Evolutionary conservation across 768 basidiomycete genomes (phyloP).

Genomic region (Pisolithus orientalis): DNA sequence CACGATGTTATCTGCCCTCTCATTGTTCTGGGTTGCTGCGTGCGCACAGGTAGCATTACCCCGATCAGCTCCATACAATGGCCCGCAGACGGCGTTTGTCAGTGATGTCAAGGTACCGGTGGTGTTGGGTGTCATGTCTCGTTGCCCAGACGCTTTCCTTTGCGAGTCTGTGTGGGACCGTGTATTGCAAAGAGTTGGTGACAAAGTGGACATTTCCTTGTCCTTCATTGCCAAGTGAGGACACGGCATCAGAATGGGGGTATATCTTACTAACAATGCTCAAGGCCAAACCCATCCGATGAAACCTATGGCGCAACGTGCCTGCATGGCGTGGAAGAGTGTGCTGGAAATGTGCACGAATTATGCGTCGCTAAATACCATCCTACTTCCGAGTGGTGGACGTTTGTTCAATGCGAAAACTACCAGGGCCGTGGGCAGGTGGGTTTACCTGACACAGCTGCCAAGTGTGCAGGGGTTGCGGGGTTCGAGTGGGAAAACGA

Average conservation of each 20-base stretch:
- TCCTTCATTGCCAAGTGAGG: constrained; percentile 72
- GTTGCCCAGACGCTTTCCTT: constrained; percentile 76
- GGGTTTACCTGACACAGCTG: constrained; percentile 58
- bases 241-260: constrained; percentile 1
- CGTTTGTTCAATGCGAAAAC: constrained; percentile 78
- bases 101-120: constrained; percentile 41
- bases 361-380: constrained; percentile 69
- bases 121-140: constrained; percentile 57
- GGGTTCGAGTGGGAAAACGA: constrained; percentile 66
- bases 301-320: constrained; percentile 75
- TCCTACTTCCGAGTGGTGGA: constrained; percentile 63
- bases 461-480: constrained; percentile 57
- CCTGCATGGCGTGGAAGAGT: constrained; percentile 76
- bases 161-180: constrained; percentile 76
- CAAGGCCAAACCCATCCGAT: constrained; percentile 58
- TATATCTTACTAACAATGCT: constrained; percentile 8
- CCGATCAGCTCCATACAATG: constrained; percentile 18
- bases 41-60: constrained; percentile 8
- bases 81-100: constrained; percentile 5
- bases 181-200: constrained; percentile 54
- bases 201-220: constrained; percentile 63
- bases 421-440: constrained; percentile 53
- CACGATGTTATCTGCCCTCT: constrained; percentile 16
- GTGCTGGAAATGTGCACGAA: constrained; percentile 85
- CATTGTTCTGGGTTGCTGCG: constrained; percentile 11